These are phyloP conservation scores for Teunomyces stri DNA, from an alignment of 805 yeast genomes.

Conservation along the genomic window DNA sequence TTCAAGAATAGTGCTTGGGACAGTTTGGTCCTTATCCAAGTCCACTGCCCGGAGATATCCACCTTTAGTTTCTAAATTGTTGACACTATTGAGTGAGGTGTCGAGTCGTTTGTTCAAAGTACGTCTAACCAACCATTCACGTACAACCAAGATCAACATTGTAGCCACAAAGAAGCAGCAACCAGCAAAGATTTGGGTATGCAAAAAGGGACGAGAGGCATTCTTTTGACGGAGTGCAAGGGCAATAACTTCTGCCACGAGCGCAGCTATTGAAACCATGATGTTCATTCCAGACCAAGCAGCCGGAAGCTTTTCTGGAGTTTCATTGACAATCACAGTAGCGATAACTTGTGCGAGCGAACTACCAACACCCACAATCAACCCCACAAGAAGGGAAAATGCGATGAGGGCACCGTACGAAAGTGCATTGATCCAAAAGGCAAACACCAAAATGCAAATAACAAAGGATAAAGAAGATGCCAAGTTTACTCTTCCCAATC, in stretches of 20 bases:
- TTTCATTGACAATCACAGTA: slow-evolving; percentile 8
- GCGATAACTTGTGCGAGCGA: slow-evolving; percentile 16
- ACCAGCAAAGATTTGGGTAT: slow-evolving; percentile 63
- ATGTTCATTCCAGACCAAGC: slow-evolving; percentile 42
- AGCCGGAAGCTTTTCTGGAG: slow-evolving; percentile 27
- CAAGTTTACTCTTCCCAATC: slow-evolving; percentile 45
- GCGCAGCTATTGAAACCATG: slow-evolving; percentile 27
- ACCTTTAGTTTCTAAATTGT: not conserved
- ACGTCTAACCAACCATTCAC: slow-evolving; percentile 52
- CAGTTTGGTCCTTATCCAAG: not conserved
- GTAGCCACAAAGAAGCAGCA: slow-evolving; percentile 43
- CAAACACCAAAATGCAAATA: slow-evolving; percentile 26
- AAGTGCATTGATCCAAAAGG: slow-evolving; percentile 39
- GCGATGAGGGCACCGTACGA: slow-evolving; percentile 30
- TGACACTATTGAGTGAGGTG: not conserved
- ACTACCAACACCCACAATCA: slow-evolving; percentile 29
- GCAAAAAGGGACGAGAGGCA: slow-evolving; percentile 45
- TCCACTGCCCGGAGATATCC: not conserved
- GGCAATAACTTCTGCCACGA: slow-evolving; percentile 55
- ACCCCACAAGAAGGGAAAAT: slow-evolving; percentile 29
- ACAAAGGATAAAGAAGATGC: slow-evolving; percentile 19
- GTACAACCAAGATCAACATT: slow-evolving; percentile 42
- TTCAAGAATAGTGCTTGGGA: not conserved
- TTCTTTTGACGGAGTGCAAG: slow-evolving; percentile 34
- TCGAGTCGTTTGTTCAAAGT: slow-evolving; percentile 3